Evolutionary conservation across 2,329 filamentous ascomycete genomes (phyloP).

Genomic region (Exophiala lecanii-corni): DNA sequence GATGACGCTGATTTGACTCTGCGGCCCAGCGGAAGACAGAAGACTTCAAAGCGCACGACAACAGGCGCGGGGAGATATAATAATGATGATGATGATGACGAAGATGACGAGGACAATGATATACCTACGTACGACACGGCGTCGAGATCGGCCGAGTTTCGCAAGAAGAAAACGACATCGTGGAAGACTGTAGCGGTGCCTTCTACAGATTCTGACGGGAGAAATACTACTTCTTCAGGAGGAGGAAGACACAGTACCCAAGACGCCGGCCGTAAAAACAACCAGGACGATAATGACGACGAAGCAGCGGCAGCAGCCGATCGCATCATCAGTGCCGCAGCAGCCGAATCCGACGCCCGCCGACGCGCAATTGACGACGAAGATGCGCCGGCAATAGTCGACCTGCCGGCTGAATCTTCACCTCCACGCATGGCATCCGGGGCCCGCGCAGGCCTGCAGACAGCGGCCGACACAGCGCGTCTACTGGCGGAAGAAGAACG

Average conservation of each 20-base stretch:
- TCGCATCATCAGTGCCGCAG: constrained; percentile 69
- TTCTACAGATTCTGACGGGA: not conserved
- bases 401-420: constrained; percentile 12
- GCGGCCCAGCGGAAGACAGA: constrained; percentile 27
- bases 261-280: constrained; percentile 23
- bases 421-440: constrained; percentile 76
- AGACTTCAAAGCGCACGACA: constrained; percentile 18
- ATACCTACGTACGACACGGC: constrained; percentile 28
- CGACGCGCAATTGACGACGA: constrained; percentile 44
- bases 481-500: constrained; percentile 63
- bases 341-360: constrained; percentile 58
- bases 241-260: too few species aligned
- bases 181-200: constrained; percentile 41
- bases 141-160: constrained; percentile 50
- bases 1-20: constrained; percentile 31
- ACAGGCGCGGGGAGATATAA: not conserved
- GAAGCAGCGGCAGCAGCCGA: constrained; percentile 67
- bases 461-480: constrained; percentile 69
- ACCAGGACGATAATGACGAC: constrained; percentile 35
- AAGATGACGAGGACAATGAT: constrained; percentile 37
- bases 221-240: constrained; percentile 50
- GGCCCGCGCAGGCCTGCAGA: constrained; percentile 81
- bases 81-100: constrained; percentile 28
- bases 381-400: constrained; percentile 42
- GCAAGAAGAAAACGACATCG: constrained; percentile 71